These are phyloP conservation scores for Suillus sp. DNA, from an alignment of 768 basidiomycete species.

Conservation along the genomic window DNA sequence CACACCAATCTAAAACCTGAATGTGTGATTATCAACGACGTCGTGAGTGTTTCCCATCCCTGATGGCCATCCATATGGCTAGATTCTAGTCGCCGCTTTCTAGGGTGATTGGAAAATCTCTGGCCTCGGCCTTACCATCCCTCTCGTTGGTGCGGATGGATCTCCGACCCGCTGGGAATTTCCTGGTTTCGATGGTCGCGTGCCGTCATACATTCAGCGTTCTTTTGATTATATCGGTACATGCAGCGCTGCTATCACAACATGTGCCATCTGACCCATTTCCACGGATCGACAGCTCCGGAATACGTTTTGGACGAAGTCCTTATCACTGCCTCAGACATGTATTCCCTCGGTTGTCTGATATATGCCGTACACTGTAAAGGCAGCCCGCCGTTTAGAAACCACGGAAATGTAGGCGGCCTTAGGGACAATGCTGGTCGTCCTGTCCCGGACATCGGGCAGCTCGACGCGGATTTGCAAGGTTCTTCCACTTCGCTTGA, in stretches of 20 bases:
- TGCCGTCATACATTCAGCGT: constrained; percentile 82
- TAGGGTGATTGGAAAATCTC: constrained; percentile 97
- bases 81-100: neutral
- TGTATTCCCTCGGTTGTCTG: constrained; percentile 90
- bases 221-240: constrained; percentile 94
- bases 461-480: constrained; percentile 73
- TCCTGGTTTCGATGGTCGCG: constrained; percentile 80
- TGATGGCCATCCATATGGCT: constrained; percentile 1
- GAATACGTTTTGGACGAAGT: constrained; percentile 93
- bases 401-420: constrained; percentile 71
- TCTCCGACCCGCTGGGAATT: constrained; percentile 85
- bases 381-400: constrained; percentile 84
- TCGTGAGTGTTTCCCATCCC: constrained; percentile 51
- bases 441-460: constrained; percentile 60
- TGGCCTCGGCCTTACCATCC: constrained; percentile 85
- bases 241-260: neutral
- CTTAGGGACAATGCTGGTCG: constrained; percentile 72
- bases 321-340: constrained; percentile 84
- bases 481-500: constrained; percentile 40
- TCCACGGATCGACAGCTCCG: constrained; percentile 57
- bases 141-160: constrained; percentile 69
- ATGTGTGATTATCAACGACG: constrained; percentile 84
- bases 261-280: neutral
- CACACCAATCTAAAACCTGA: constrained; percentile 91
- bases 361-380: constrained; percentile 92